phyloP scores from a whole-genome alignment of 1,284 basidiomycete genomes.

The Malassezia sympodialis region DNA sequence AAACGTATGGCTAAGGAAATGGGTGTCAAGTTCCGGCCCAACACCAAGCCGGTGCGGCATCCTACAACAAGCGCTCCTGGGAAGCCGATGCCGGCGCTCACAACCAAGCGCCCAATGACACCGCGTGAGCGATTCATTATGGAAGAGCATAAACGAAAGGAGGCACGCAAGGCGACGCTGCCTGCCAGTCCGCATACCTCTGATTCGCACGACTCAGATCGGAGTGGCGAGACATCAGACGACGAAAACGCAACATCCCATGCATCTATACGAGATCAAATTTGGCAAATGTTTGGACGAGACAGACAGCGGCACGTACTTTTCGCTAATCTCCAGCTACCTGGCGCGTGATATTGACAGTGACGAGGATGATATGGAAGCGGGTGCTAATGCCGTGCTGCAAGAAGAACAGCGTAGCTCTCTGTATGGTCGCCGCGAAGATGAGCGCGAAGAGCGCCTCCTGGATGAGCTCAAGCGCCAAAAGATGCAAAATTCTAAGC shows the following conservation, averaged over 20 bases:
- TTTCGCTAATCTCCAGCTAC: slow-evolving; percentile 16
- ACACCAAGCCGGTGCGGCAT: background rate
- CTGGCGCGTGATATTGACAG: slow-evolving; percentile 29
- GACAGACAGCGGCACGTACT: slow-evolving; percentile 23
- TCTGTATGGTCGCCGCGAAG: slow-evolving; percentile 29
- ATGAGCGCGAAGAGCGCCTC: slow-evolving; percentile 29
- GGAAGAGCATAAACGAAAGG: slow-evolving; percentile 10
- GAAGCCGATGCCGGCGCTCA: no score
- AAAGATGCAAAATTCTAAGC: slow-evolving; percentile 18
- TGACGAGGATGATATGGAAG: slow-evolving; percentile 44
- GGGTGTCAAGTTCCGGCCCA: slow-evolving; percentile 8
- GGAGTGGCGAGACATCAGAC: slow-evolving; percentile 17
- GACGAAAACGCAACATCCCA: slow-evolving; percentile 7
- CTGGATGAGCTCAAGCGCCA: slow-evolving; percentile 26
- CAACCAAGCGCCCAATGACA: background rate
- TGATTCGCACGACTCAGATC: background rate
- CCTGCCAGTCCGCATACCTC: background rate
- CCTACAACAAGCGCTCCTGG: background rate
- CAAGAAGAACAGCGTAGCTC: slow-evolving; percentile 35
- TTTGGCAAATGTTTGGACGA: slow-evolving; percentile 40
- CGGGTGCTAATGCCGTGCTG: slow-evolving; percentile 31
- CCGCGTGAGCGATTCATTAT: slow-evolving; percentile 10
- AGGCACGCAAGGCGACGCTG: background rate
- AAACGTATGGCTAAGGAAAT: slow-evolving; percentile 15
- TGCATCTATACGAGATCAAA: slow-evolving; percentile 25